Evolutionary conservation across 2,329 filamentous ascomycete genomes (phyloP).

Genomic region (Xylariomycetidae sp.): DNA sequence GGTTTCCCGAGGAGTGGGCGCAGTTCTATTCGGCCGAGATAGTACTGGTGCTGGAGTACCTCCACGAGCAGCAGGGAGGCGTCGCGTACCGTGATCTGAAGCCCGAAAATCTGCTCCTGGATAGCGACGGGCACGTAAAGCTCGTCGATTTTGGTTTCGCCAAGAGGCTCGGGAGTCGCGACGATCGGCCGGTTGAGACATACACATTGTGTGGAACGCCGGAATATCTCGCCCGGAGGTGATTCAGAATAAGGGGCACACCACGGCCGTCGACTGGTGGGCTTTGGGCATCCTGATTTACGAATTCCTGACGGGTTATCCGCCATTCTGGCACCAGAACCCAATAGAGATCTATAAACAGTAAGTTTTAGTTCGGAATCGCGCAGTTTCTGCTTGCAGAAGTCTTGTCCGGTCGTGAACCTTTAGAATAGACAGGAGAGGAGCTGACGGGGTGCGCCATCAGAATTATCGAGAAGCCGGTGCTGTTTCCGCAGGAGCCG

Average conservation of each 20-base stretch:
- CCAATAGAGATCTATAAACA: slow-evolving; percentile 84
- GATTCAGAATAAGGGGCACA: slow-evolving; percentile 75
- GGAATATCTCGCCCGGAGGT: slow-evolving; percentile 80
- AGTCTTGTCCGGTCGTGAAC: background rate
- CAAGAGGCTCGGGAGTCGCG: slow-evolving; percentile 63
- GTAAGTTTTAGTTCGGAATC: slow-evolving; percentile 36
- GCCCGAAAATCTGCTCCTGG: slow-evolving; percentile 76
- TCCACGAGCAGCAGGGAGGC: slow-evolving; percentile 73
- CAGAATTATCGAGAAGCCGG: slow-evolving; percentile 74
- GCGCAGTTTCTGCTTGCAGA: background rate
- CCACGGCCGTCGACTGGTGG: slow-evolving; percentile 81
- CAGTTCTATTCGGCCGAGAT: slow-evolving; percentile 84
- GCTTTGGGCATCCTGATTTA: slow-evolving; percentile 79
- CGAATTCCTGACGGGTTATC: slow-evolving; percentile 80
- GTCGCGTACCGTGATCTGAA: slow-evolving; percentile 80
- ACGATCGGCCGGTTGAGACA: slow-evolving; percentile 57
- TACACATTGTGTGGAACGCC: slow-evolving; percentile 82
- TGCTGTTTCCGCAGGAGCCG: slow-evolving; percentile 67
- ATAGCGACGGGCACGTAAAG: slow-evolving; percentile 74
- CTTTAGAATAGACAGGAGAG: no score
- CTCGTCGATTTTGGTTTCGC: slow-evolving; percentile 84
- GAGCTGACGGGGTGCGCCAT: no score
- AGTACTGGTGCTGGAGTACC: slow-evolving; percentile 72
- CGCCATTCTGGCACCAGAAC: slow-evolving; percentile 83
- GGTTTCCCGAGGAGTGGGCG: slow-evolving; percentile 73